Conservation (phyloP, 306 rosid species). For the Aeschynomene evenia region DNA sequence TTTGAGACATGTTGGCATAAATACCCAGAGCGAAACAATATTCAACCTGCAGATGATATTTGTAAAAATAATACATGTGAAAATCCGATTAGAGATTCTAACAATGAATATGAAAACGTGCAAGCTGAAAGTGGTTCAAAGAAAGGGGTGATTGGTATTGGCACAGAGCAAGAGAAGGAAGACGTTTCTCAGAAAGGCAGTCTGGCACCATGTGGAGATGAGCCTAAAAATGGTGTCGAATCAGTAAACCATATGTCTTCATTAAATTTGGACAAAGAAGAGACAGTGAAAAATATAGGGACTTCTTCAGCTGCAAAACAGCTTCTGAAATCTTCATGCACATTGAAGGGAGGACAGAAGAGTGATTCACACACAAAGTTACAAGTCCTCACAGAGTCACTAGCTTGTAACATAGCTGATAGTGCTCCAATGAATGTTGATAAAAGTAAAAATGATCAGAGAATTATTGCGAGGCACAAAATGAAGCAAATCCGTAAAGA, state of each 20-base stretch:
- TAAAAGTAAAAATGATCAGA: constrained; percentile 36
- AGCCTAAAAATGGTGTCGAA: constrained; percentile 21
- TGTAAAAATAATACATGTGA: constrained; percentile 22
- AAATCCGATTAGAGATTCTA: constrained; percentile 23
- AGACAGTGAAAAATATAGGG: constrained; percentile 22
- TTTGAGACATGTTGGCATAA: constrained; percentile 9
- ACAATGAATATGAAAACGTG: constrained; percentile 23
- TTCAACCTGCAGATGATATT: constrained; percentile 18
- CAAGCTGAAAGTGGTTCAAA: constrained; percentile 5
- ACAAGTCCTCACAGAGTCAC: constrained; percentile 36
- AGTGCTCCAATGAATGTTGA: constrained; percentile 26
- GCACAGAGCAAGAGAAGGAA: constrained; percentile 19
- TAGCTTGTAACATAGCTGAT: constrained; percentile 25
- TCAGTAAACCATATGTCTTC: not conserved
- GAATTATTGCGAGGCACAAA: constrained; percentile 27
- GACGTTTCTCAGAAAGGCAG: constrained; percentile 32
- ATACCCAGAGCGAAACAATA: constrained; percentile 21
- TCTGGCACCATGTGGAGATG: constrained; percentile 24
- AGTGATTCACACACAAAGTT: constrained; percentile 19
- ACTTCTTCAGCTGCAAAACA: constrained; percentile 35
- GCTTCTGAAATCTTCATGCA: constrained; percentile 26
- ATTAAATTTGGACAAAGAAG: constrained; percentile 32
- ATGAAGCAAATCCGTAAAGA: constrained; percentile 35
- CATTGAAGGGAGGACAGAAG: constrained; percentile 36
- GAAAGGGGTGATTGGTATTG: constrained; percentile 10